Evolutionary conservation across 768 basidiomycete species (phyloP), one percentile per base, ranked within the genome.

Genomic region (Tylopilus balloui): DNA sequence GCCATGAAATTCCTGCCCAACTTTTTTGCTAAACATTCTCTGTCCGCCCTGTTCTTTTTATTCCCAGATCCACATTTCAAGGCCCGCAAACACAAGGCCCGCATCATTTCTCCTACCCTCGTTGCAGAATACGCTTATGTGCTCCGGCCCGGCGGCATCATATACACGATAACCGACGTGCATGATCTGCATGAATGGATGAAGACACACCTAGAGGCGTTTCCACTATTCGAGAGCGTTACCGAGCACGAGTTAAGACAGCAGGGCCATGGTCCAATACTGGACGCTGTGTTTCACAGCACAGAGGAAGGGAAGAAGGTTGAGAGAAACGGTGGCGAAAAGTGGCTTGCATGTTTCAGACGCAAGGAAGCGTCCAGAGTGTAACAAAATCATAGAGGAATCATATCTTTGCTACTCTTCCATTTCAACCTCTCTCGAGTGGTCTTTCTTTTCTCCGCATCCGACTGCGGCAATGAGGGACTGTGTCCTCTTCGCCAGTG

Each of bases 41-140:
- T 99, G 31, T 85, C 88, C 17, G 84, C 95, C 41, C 76, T 99
- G 42, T 99, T 99, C 73, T 98, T 99, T 75, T 80, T 98, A 50
- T 99, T 98, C 71, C 96, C 96, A 35, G 96, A 99, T 69, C 96
- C 96, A 0, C 96, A 98, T 68, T 99, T 99, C 80, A 98, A 99
- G 68, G 78, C 81, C 9, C 84, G 94, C 60, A 99, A 99, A 69
- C 95, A 98, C 76, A 99, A 99, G 73, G 95, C 95, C 2, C 86
- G 96, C 63, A 98, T 98, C 65, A 94, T 98, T 64, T 96, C 94
- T 45, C 89, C 92, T 6, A 94, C 95, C n/a, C 78, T 99, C 25
- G 79, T 98, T 17, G 93, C 96, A 21, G 96, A 99, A 65, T 99
- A 99, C 58, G 95, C 96, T 5, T 96, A 91, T 64, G 87, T 89